These are phyloP conservation scores for Phyllosticta paracitricarpa DNA, from an alignment of 2,329 filamentous ascomycete species.

Conservation along the genomic window DNA sequence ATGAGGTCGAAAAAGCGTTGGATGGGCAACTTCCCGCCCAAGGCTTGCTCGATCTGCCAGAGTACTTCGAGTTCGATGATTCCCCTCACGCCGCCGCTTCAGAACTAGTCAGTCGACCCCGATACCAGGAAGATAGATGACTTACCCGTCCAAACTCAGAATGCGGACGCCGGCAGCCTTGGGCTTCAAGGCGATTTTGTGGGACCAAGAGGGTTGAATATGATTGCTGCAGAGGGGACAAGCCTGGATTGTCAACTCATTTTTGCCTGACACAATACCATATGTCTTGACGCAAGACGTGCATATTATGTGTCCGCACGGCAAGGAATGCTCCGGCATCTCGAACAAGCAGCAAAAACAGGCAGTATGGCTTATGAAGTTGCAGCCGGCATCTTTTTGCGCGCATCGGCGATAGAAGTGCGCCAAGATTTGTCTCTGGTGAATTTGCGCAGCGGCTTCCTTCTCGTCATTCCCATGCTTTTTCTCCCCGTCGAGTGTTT, in stretches of 20 bases:
- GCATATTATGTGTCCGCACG: constrained; percentile 39
- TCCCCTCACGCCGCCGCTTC: constrained; percentile 37
- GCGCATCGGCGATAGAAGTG: constrained; percentile 25
- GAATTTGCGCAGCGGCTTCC: constrained; percentile 15
- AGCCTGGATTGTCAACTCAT: constrained; percentile 14
- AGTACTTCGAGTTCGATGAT: constrained; percentile 38
- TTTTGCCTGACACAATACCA: constrained; percentile 12
- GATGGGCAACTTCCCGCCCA: constrained; percentile 31
- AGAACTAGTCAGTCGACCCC: neutral
- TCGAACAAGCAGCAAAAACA: constrained; percentile 40
- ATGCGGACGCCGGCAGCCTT: constrained; percentile 27
- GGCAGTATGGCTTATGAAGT: constrained; percentile 32
- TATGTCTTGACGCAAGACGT: constrained; percentile 30
- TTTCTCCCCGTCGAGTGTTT: constrained; percentile 3
- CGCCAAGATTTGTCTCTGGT: constrained; percentile 18
- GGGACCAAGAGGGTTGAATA: constrained; percentile 12
- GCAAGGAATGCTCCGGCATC: constrained; percentile 33
- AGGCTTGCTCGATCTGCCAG: constrained; percentile 28
- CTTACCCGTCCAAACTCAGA: constrained; percentile 34
- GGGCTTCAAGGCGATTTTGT: constrained; percentile 24
- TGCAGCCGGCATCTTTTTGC: neutral
- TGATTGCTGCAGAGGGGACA: constrained; percentile 24
- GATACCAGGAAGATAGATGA: neutral
- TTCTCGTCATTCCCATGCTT: constrained; percentile 10
- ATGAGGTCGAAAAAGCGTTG: constrained; percentile 42